Evolutionary conservation across 1,284 basidiomycete species (phyloP), one percentile per base, ranked within the genome.

Genomic region (Exobasidium cylindrosporum): DNA sequence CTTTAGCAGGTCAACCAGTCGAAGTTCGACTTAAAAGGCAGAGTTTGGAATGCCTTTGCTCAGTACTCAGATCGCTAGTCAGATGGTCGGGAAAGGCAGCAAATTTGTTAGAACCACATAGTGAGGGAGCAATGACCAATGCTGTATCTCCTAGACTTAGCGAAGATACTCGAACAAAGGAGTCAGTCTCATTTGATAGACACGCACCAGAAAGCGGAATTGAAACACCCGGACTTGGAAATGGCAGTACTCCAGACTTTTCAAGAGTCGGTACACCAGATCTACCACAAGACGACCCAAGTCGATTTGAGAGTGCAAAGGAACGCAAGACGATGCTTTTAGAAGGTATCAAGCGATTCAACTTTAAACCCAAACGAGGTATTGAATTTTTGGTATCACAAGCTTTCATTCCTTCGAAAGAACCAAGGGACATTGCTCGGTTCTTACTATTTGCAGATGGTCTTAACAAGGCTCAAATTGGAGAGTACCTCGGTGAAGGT

Each of bases 311-410:
- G 83, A 94, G 86, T 69, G 96, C 93, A 30, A 98, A 97, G 81
- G 90, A 93, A 81, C 90, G 92, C 83, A 99, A 99, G 84, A 98
- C 91, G 35, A 92, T 90, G 0, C 82, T 98, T 30, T 82, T 96
- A 50, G 96, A 98, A 78, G 97, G 95, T 30, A 91, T 99, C 80
- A 92, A 89, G 81, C 92, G 92, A 81, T 99, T 99, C 83, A 98
- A 98, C 82, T 94, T 90, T 83, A 98, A 97, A 82, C 94, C 96
- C 11, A 77, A 77, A 57, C 68, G 93, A 87, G 96, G 96, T 21
- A 86, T 99, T 55, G 85, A 90, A 82, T 97, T 91, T 79, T 84
- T 98, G 58, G 80, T 93, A 45, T 90, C 96, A 76, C 86, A 89
- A 49, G 94, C 92, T 4, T 95, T 97, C 78, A 93, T 99, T 66